A percentile compares a stretch with the other conserved stretches of the same genome.
Conservation (phyloP, 306 rosid species). For the Cucumis cinereus region DNA sequence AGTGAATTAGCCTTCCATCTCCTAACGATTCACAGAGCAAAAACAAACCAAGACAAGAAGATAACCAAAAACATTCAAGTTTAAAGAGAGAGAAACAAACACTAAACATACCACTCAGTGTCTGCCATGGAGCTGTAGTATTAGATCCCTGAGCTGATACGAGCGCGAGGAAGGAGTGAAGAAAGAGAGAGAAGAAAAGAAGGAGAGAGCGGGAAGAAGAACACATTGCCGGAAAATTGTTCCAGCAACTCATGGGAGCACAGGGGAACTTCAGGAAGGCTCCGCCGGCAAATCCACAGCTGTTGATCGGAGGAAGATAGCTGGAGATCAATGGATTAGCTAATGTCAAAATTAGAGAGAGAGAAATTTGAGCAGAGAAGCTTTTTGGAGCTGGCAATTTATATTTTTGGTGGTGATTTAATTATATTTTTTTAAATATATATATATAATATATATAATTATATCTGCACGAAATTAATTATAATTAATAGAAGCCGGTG, state of each 20-base stretch:
- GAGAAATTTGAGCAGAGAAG: constrained; percentile 9
- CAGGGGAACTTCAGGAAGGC: neutral
- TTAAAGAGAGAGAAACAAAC: neutral
- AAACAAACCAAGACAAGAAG: neutral
- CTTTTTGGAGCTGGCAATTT: constrained; percentile 20
- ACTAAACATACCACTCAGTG: constrained; percentile 40
- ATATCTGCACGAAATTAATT: neutral
- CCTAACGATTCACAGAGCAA: neutral
- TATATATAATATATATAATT: neutral
- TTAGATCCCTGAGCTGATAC: constrained; percentile 76
- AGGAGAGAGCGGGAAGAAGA: constrained; percentile 37
- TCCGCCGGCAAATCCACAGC: neutral
- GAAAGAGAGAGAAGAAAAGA: constrained; percentile 23
- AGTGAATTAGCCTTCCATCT: neutral
- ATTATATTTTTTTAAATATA: neutral
- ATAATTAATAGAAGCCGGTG: constrained; percentile 5
- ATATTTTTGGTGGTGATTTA: constrained; percentile 2
- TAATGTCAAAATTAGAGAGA: neutral
- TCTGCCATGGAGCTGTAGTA: constrained; percentile 30
- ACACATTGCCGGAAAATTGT: constrained; percentile 35
- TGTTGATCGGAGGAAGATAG: neutral
- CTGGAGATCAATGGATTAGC: neutral
- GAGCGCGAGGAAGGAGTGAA: constrained; percentile 22
- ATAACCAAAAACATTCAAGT: neutral
- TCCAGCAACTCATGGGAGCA: constrained; percentile 16